A percentile compares a stretch with the other conserved stretches of the same genome.
Conservation (phyloP, 2,329 filamentous ascomycete species). For the Aspergillus fischeri region DNA sequence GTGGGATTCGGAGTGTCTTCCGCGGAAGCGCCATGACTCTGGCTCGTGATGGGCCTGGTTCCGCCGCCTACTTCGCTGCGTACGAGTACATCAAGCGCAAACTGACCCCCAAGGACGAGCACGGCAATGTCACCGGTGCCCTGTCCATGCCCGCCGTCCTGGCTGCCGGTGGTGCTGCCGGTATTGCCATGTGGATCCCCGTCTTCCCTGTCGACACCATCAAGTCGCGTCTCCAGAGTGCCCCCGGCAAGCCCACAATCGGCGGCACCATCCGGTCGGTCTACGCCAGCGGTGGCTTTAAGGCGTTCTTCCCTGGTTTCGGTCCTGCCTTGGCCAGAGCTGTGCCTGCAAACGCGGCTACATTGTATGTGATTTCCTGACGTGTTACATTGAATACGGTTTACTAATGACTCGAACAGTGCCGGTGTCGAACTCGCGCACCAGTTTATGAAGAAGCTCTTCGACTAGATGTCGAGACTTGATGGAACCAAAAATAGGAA, state of each 20-base stretch:
- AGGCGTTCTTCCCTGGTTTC: slow-evolving; percentile 96
- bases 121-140: slow-evolving; percentile 69
- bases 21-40: slow-evolving; percentile 86
- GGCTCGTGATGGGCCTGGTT: slow-evolving; percentile 87
- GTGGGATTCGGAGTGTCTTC: slow-evolving; percentile 87
- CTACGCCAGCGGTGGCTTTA: slow-evolving; percentile 77
- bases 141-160: slow-evolving; percentile 79
- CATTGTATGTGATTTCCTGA: slow-evolving; percentile 55
- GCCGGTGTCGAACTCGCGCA: slow-evolving; percentile 49
- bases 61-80: slow-evolving; percentile 91
- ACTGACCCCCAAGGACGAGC: slow-evolving; percentile 76
- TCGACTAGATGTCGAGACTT: slow-evolving; percentile 22
- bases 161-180: slow-evolving; percentile 81
- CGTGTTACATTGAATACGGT: not conserved
- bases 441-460: slow-evolving; percentile 47
- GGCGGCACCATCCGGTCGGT: slow-evolving; percentile 74
- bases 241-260: slow-evolving; percentile 77
- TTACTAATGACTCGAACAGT: slow-evolving; percentile 22
- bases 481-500: slow-evolving; percentile 3
- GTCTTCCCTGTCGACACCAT: slow-evolving; percentile 97
- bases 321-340: slow-evolving; percentile 88
- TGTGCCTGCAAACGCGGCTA: slow-evolving; percentile 93
- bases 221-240: slow-evolving; percentile 89
- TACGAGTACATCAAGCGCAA: slow-evolving; percentile 93
- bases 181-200: slow-evolving; percentile 98